Base-by-base conservation (phyloP, 208 protist genomes). In the Trypanosomatidae sp. region DNA sequence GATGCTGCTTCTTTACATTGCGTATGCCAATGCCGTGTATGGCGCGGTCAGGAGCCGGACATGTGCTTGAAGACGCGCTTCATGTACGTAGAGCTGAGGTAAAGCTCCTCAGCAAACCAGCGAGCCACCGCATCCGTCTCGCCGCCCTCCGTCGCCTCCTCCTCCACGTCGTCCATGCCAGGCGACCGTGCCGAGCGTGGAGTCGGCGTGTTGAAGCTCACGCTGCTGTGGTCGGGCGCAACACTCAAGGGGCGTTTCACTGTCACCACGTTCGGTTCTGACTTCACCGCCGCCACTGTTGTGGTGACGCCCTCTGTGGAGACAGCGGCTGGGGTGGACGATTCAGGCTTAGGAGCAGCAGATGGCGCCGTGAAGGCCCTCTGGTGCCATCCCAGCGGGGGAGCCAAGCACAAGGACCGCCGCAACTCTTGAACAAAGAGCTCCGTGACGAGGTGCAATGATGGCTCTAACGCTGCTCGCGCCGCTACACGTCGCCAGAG, bases 401-500 rank as follows among this genome's bases (percentile, higher is more conserved):
- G 74, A 10, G 74, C 62, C 33, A 69, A 13, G 9, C 17, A 12
- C 41, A 79, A 47, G 1, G 74, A 69, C 7, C 58, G 62, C 25
- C 74, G 60, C 41, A 76, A 53, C 69, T 78, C 73, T 64, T 70
- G 66, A 8, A 71, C 76, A 58, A 92, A 90, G n/a, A 79, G 72
- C 10, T 73, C 73, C 1, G 86, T 87, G 52, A 86, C 76, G 43
- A 90, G 62, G 68, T 89, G 66, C 55, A 76, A 56, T 1, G 80
- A 68, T 13, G 89, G 89, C 60, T 87, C 78, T 43, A 94, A 68
- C 8, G 85, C 84, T 15, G 86, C 89, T 3, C 79, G 69, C 7
- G 83, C 85, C 44, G 80, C 79, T 7, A 87, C 85, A 33, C 87
- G 86, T 1, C 89, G 86, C 84, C 85, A 94, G 58, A 81, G 73